Base-by-base conservation (phyloP, 192 early-diverging fungal species). In the Gryganskiella cystojenkinii region DNA sequence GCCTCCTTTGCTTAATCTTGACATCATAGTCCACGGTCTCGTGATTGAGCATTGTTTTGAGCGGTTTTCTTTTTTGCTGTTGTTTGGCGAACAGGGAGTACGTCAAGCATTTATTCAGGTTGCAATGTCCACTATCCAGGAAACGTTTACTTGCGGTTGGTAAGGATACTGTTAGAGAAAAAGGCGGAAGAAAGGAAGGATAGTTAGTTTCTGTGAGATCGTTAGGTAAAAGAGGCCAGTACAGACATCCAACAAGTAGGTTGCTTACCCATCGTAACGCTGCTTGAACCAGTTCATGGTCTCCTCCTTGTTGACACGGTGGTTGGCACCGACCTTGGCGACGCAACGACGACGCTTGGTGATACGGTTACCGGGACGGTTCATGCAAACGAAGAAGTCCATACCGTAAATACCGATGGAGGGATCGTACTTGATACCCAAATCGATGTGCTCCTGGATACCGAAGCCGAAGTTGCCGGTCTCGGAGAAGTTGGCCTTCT, bases 381-480 rank as follows among this genome's bases (percentile, higher is more conserved):
- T 93, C 95, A 99, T 96, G 84, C 95, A 94, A 75, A 97, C 92
- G 90, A 95, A 98, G 86, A 98, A 99, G 90, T 99, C 98, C 93
- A 98, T 96, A 90, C 92, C 90, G 72, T 82, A 76, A 68, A 84
- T 81, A 83, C 81, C 97, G 72, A 99, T 98, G 82, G 91, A 91
- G 65, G 97, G 96, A 85, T 98, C 98, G 89, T 99, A 98, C 92
- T 99, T 99, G 91, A 99, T 99, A 83, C 96, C 97, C 85, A 99
- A 90, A 90, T 99, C 98, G 76, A 99, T 99, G 92, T 99, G 98
- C 89, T 99, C 98, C 82, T 98, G 93, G 88, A 99, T 95, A 96
- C 98, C 98, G 87, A 98, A 99, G 78, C 98, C 98, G 79, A 99
- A 99, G 95, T 99, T 99, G 59, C 98, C 98, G 63, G 96, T 98